These are phyloP conservation scores for Puccinia coronata DNA, from an alignment of 1,284 basidiomycete genomes.

Conservation along the genomic window DNA sequence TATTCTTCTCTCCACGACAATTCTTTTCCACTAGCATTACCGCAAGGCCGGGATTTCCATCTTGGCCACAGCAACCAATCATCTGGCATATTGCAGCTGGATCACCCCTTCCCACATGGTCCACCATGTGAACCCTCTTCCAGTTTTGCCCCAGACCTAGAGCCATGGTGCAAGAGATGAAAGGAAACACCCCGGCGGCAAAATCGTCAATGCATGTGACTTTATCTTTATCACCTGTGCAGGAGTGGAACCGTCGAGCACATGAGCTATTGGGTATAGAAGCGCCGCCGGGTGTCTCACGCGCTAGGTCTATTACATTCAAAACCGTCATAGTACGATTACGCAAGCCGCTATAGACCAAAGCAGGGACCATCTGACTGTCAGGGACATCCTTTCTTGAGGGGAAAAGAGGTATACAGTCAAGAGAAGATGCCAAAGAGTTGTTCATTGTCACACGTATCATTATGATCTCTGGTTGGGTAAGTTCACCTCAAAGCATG, in stretches of 20 bases:
- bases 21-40: neutral
- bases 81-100: constrained; percentile 1
- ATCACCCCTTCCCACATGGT: neutral
- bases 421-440: neutral
- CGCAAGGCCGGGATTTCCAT: neutral
- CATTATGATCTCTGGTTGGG: constrained; percentile 1
- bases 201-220: neutral
- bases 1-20: neutral
- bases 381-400: neutral
- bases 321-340: constrained; percentile 9
- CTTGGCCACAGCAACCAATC: constrained; percentile 4
- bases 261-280: constrained; percentile 4
- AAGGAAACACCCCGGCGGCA: neutral
- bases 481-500: neutral
- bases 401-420: neutral
- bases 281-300: neutral
- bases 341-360: constrained; percentile 19
- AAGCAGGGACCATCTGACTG: neutral
- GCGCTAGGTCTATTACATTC: neutral
- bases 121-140: neutral
- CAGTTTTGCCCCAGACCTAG: constrained; percentile 33
- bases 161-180: constrained; percentile 12
- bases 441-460: neutral
- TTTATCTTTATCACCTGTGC: constrained; percentile 18
- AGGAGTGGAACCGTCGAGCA: constrained; percentile 1